These are phyloP conservation scores for Vanrija sp. DNA, from an alignment of 1,284 basidiomycete genomes.

Conservation along the genomic window DNA sequence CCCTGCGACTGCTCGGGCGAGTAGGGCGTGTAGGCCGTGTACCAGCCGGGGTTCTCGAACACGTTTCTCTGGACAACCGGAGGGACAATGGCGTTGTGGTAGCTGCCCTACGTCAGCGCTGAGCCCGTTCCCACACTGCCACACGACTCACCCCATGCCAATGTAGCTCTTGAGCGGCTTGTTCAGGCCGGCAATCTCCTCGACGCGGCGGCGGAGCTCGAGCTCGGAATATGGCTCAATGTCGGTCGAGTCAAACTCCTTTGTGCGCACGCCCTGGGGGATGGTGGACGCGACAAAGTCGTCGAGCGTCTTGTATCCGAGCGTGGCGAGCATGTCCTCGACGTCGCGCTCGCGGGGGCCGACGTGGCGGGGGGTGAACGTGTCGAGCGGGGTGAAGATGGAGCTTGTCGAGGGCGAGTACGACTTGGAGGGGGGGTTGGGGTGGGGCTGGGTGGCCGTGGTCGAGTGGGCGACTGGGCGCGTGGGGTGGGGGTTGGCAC, in stretches of 20 bases:
- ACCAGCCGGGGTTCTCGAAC: slow-evolving; percentile 97
- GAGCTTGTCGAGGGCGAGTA: slow-evolving; percentile 37
- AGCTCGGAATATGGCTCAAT: slow-evolving; percentile 80
- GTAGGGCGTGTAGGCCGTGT: slow-evolving; percentile 90
- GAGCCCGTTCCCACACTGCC: neutral
- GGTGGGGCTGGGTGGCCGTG: slow-evolving; percentile 44
- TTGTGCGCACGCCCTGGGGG: slow-evolving; percentile 71
- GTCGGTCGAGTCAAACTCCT: slow-evolving; percentile 51
- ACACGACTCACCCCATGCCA: slow-evolving; percentile 72
- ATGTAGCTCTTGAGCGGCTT: slow-evolving; percentile 86
- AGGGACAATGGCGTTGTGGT: slow-evolving; percentile 89
- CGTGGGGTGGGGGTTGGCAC: slow-evolving; percentile 20
- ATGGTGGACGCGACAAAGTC: slow-evolving; percentile 77
- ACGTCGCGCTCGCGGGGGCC: slow-evolving; percentile 77
- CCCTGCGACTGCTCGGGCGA: slow-evolving; percentile 53
- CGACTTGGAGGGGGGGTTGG: slow-evolving; percentile 33
- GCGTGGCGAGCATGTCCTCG: slow-evolving; percentile 67
- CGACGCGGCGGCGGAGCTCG: slow-evolving; percentile 72
- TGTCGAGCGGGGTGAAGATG: slow-evolving; percentile 76
- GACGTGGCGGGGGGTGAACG: slow-evolving; percentile 81
- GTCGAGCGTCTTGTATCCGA: slow-evolving; percentile 83
- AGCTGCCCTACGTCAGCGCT: slow-evolving; percentile 43
- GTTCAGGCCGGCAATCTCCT: slow-evolving; percentile 72
- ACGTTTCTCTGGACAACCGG: slow-evolving; percentile 91
- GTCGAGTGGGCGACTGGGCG: slow-evolving; percentile 28